Percentiles rank a stretch among this genome's conserved stretches.
Conservation (phyloP, 2,329 filamentous ascomycete species). For the Cladophialophora carrionii region DNA sequence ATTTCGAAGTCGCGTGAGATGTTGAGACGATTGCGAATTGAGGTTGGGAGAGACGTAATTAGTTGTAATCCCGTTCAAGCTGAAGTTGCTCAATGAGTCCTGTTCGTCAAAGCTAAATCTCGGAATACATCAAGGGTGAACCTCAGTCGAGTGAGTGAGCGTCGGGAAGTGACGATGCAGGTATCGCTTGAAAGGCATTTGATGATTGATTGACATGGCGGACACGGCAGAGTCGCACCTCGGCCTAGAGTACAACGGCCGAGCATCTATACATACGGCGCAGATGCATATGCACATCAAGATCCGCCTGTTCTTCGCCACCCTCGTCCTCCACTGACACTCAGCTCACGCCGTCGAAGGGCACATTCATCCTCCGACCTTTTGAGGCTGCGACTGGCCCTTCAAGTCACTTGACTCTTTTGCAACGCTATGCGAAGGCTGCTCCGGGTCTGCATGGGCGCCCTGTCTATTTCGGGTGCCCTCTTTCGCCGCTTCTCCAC, state of each 20-base stretch:
- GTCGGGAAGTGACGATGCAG: background rate
- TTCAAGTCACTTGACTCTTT: conserved; percentile 28
- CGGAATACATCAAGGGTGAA: background rate
- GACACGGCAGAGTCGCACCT: conserved; percentile 7
- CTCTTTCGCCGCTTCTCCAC: conserved; percentile 33
- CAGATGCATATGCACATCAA: background rate
- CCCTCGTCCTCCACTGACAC: background rate
- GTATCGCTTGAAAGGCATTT: conserved; percentile 11
- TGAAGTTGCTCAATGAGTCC: background rate
- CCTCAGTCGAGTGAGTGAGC: background rate
- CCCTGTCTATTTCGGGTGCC: conserved; percentile 19
- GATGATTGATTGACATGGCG: conserved; percentile 9
- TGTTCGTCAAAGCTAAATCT: background rate
- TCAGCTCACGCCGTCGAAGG: background rate
- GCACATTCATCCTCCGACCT: conserved; percentile 14
- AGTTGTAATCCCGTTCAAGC: background rate
- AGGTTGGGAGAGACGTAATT: background rate
- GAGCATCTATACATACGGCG: conserved; percentile 9
- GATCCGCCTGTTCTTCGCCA: background rate
- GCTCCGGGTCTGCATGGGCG: conserved; percentile 18
- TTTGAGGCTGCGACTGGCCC: conserved; percentile 22
- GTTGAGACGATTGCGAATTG: background rate
- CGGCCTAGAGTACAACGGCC: conserved; percentile 16
- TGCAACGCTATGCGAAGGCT: conserved; percentile 11
- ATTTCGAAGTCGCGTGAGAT: conserved; percentile 16